Percentiles rank a stretch among this genome's conserved stretches.
Conservation (phyloP, 2,329 filamentous ascomycete species). For the Fusarium proliferatum region DNA sequence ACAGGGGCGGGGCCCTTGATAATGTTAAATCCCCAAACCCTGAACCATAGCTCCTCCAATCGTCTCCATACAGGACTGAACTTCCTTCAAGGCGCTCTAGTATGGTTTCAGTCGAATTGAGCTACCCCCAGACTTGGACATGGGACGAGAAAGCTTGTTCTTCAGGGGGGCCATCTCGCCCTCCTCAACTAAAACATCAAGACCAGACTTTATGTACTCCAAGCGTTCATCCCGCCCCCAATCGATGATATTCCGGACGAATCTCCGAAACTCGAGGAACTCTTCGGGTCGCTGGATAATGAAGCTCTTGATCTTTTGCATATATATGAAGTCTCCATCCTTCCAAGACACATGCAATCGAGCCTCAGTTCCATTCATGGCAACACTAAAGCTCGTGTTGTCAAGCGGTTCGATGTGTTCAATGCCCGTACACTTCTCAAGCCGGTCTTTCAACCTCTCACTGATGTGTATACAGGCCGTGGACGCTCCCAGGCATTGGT, state of each 20-base stretch:
- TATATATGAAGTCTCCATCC: neutral
- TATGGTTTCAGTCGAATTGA: neutral
- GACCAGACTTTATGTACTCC: constrained; percentile 37
- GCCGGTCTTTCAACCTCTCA: neutral
- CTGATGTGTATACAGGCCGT: constrained; percentile 48
- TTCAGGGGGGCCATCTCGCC: neutral
- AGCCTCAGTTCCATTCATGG: constrained; percentile 50
- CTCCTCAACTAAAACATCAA: constrained; percentile 10
- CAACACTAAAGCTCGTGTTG: constrained; percentile 35
- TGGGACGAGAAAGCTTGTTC: neutral
- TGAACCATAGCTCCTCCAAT: neutral
- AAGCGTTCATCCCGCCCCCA: constrained; percentile 48
- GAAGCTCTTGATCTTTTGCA: constrained; percentile 41
- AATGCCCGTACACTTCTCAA: neutral
- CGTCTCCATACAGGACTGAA: too few species aligned
- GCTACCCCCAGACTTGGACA: neutral
- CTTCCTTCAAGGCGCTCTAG: neutral
- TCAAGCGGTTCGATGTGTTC: constrained; percentile 36
- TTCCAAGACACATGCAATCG: constrained; percentile 52
- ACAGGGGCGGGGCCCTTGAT: too few species aligned
- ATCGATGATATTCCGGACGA: constrained; percentile 52
- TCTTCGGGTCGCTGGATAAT: constrained; percentile 44
- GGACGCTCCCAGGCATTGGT: constrained; percentile 50
- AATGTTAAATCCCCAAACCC: fast-evolving
- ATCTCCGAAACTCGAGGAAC: constrained; percentile 48